Evolutionary conservation across 257 asterid species (phyloP).

Genomic region (Solanum megistacrolobum): DNA sequence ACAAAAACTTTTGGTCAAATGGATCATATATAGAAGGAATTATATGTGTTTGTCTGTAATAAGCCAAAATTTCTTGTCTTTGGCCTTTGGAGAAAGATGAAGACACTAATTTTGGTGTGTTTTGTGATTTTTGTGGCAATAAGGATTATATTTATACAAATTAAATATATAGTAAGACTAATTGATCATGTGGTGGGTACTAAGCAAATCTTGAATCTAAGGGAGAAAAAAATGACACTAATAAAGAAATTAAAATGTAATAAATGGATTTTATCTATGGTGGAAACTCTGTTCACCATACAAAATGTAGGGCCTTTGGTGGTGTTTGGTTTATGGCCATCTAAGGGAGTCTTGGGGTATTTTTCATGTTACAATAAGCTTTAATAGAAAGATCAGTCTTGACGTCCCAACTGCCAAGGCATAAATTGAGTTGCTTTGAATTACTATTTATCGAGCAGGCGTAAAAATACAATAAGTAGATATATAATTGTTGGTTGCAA

Average conservation of each 20-base stretch:
- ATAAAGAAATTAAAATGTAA: not conserved
- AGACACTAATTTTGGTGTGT: conserved; percentile 3
- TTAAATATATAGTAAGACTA: conserved; percentile 11
- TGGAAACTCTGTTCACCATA: conserved; percentile 23
- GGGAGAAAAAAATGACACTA: not conserved
- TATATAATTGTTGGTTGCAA: not conserved
- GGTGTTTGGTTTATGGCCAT: not conserved
- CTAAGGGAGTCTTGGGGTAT: not conserved
- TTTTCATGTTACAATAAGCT: not conserved
- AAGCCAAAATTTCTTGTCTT: conserved; percentile 13
- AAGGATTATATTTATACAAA: not conserved
- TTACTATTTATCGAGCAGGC: not conserved
- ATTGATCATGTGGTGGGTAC: conserved; percentile 17
- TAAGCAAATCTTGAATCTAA: not conserved
- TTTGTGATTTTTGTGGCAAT: conserved; percentile 18
- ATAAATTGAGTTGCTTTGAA: not conserved
- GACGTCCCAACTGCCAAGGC: not conserved
- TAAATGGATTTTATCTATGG: conserved; percentile 6
- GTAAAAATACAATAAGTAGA: not conserved
- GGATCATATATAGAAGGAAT: conserved; percentile 31
- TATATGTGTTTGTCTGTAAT: conserved; percentile 42
- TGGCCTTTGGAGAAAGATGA: conserved; percentile 16
- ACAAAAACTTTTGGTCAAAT: conserved; percentile 40
- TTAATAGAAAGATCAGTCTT: not conserved
- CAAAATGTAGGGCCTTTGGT: conserved; percentile 9